A percentile compares a stretch with the other conserved stretches of the same genome.
Conservation (phyloP, 495 filamentous ascomycete species). For the Lasiosphaeriaceae sp. region DNA sequence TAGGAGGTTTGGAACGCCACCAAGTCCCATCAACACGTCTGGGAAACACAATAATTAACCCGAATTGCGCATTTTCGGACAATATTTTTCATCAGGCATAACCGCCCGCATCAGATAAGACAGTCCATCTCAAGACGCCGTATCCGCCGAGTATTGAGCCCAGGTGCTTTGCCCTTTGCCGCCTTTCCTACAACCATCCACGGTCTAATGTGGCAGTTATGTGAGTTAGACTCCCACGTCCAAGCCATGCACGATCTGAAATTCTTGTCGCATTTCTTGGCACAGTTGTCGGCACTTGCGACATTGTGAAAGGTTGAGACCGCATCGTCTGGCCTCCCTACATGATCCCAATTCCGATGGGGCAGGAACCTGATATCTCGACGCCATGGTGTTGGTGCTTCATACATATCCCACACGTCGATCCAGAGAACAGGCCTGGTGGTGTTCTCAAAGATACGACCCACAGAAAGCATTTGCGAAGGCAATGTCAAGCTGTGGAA, state of each 20-base stretch:
- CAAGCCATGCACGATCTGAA: constrained; percentile 36
- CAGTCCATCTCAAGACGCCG: constrained; percentile 15
- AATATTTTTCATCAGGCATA: no score
- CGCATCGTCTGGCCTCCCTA: constrained; percentile 32
- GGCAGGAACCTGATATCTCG: constrained; percentile 15
- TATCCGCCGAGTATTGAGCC: constrained; percentile 11
- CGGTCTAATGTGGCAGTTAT: constrained; percentile 33
- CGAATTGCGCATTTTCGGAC: no score
- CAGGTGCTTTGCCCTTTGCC: constrained; percentile 17
- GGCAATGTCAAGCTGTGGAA: constrained; percentile 38
- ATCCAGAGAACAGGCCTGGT: constrained; percentile 35
- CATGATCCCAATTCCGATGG: constrained; percentile 33
- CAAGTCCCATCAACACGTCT: no score
- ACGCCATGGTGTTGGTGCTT: constrained; percentile 25
- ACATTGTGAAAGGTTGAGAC: constrained; percentile 28
- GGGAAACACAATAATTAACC: no score
- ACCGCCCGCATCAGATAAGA: no score
- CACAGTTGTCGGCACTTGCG: constrained; percentile 21
- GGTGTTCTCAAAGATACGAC: constrained; percentile 30
- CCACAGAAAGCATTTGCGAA: constrained; percentile 32
- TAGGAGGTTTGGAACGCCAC: no score
- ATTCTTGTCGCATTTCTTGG: constrained; percentile 23
- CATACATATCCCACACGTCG: constrained; percentile 37
- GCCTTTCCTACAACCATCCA: constrained; percentile 42
- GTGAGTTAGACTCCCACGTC: constrained; percentile 33